Evolutionary conservation across 148 eudicot species (phyloP).

Genomic region (Arctostaphylos glauca): DNA sequence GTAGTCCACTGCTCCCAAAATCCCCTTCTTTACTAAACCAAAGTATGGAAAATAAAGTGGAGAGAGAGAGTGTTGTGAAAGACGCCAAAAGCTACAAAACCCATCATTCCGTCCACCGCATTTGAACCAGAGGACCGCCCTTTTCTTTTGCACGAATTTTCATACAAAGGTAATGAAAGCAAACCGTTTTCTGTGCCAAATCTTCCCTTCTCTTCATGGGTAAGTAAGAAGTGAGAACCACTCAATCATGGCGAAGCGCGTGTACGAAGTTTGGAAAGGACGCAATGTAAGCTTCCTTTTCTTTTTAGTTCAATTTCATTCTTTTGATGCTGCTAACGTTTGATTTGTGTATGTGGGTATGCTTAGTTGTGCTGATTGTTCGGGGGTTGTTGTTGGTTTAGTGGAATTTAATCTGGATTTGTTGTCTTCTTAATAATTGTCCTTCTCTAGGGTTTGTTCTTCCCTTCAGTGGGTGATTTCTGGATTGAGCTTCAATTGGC

Average conservation of each 20-base stretch:
- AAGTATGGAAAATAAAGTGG: background rate
- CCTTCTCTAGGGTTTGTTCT: constrained; percentile 1
- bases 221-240: background rate
- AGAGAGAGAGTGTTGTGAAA: background rate
- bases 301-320: background rate
- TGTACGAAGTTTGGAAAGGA: constrained; percentile 44
- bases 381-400: background rate
- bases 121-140: constrained; percentile 11
- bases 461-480: background rate
- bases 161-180: constrained; percentile 14
- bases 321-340: background rate
- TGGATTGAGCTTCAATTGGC: background rate
- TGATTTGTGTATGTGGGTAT: background rate
- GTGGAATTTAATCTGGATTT: constrained; percentile 6
- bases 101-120: constrained; percentile 40
- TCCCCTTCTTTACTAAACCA: background rate
- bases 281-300: constrained; percentile 40
- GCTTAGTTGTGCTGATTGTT: background rate
- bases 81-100: constrained; percentile 16
- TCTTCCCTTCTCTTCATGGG: constrained; percentile 23
- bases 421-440: background rate
- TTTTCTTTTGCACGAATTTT: constrained; percentile 32
- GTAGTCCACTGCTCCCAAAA: background rate
- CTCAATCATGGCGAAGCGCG: constrained; percentile 34
- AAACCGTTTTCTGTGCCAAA: constrained; percentile 28